Base-by-base conservation (phyloP, 2,329 filamentous ascomycete genomes). In the Camillea tinctor region DNA sequence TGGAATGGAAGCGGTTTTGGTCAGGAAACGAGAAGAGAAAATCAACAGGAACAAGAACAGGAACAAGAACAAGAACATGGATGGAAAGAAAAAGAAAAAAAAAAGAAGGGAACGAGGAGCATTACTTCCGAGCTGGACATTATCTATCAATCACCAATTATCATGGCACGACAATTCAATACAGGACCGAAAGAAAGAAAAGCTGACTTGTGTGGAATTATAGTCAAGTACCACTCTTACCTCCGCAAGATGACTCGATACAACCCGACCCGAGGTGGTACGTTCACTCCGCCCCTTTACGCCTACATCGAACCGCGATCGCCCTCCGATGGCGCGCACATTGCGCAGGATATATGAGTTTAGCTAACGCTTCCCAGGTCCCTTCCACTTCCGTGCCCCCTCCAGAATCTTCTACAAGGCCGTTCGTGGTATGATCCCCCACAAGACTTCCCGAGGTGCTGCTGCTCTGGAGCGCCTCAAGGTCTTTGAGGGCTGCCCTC, bases 391-490 rank as follows among this genome's bases (percentile, higher is more conserved):
- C 93, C 95, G 95, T 80, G 93, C 94, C 74, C 95, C 95, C 68
- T 96, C 93, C 76, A 91, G 96, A 83, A 97, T 99, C 87, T 97
- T 99, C 90, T 99, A 97, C 91, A 97, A 97, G 91, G 93, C 95
- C 79, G 92, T 99, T 84, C 94, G 95, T 81, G 95, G 95, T 81
- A 99, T 99, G 95, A 96, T 99, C 73, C 95, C 95, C 78, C 95
- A 99, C 92, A 99, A 99, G 92, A 99, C 95, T 73, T 88, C 95
- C 80, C 94, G 95, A 78, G 95, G 95, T 83, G 90, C 92, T 75
- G 94, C 94, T 75, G 95, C 95, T 74, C 82, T 99, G 79, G 93
- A 98, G 88, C 91, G 95, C 82, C 91, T 99, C 73, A 99, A 99
- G 93, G 93, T 96, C 80, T 99, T 98, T 81, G 95, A 99, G 90